Base-by-base conservation (phyloP, 495 filamentous ascomycete species). In the Daldinia grandis region DNA sequence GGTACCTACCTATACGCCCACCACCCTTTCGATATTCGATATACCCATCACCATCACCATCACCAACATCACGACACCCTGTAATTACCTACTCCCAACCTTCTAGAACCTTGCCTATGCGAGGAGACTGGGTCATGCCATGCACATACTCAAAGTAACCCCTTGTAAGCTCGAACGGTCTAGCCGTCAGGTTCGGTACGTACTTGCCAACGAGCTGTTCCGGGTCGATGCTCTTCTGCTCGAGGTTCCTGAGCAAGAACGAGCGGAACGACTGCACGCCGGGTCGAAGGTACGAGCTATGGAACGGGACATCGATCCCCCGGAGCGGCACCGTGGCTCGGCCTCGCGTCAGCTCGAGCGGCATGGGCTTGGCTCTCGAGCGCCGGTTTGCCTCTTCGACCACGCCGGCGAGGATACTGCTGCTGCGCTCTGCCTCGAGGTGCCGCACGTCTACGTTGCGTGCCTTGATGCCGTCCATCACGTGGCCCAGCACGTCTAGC, bases 111-210 rank as follows among this genome's bases (percentile, higher is more conserved):
- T 91, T 85, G 31, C 90, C 92, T 75, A 98, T 98, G 78, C 90
- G 89, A 59, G 95, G 95, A 6, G 90, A 93, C 78, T 92, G 97
- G 8, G 95, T 98, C 75, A 98, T 83, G 49, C 85, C 84, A 82
- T 97, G 97, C 30, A 98, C 95, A 77, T 98, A 95, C 84, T 98
- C 94, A 76, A 98, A 98, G 82, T 98, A 98, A 79, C 97, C 95
- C 85, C 95, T 97, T 40, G 92, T 93, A 47, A 98, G 85, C 77
- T 64, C 61, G 78, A 97, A 96, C 5, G 92, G 93, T 68, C 88
- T 87, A 9, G 93, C 93, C 4, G 93, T 95, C 42, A 97, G 92
- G 72, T 97, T 97, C 42, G 93, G 93, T 61, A 97, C 93, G 82
- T 96, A 97, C 79, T 95, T 97, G 42, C 92, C 92, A 60, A 95